Percentiles rank a stretch among this genome's conserved stretches.
Evolutionary conservation across 2,329 filamentous ascomycete genomes (phyloP).

Genomic region (Colletotrichum musicola): DNA sequence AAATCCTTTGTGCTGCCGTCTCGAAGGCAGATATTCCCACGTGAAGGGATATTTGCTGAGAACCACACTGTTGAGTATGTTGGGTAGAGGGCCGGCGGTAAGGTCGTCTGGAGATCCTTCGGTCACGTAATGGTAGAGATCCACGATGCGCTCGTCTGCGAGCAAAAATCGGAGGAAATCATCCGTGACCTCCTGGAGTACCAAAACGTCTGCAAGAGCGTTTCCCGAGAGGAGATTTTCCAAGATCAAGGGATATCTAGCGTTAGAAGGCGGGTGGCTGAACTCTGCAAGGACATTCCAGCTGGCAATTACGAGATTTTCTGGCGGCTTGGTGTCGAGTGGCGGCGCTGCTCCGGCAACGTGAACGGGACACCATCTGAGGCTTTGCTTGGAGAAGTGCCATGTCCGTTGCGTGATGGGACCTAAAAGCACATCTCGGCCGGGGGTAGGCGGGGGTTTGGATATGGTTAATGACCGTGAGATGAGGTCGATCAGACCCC

Average conservation of each 20-base stretch:
- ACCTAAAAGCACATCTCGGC: background rate
- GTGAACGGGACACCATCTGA: slow-evolving; percentile 7
- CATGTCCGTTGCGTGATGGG: slow-evolving; percentile 14
- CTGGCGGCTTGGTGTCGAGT: background rate
- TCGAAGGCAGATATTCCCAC: slow-evolving; percentile 68
- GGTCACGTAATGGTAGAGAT: slow-evolving; percentile 67
- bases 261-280: slow-evolving; percentile 56
- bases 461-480: slow-evolving; percentile 32
- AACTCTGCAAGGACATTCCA: slow-evolving; percentile 69
- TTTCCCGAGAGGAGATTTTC: slow-evolving; percentile 57
- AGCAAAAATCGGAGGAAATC: slow-evolving; percentile 71
- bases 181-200: slow-evolving; percentile 75
- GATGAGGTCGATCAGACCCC: slow-evolving; percentile 61
- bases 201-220: slow-evolving; percentile 60
- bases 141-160: slow-evolving; percentile 56
- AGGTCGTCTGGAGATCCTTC: slow-evolving; percentile 67
- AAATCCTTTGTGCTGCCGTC: slow-evolving; percentile 67
- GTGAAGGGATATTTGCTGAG: slow-evolving; percentile 67
- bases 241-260: slow-evolving; percentile 58
- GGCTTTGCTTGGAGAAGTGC: slow-evolving; percentile 17
- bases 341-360: no score
- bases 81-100: slow-evolving; percentile 68
- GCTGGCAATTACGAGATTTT: slow-evolving; percentile 57
- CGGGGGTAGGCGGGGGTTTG: background rate
- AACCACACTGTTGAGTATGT: slow-evolving; percentile 71